phyloP scores from a whole-genome alignment of 345 rosid species.

The Syzygium jambos region DNA sequence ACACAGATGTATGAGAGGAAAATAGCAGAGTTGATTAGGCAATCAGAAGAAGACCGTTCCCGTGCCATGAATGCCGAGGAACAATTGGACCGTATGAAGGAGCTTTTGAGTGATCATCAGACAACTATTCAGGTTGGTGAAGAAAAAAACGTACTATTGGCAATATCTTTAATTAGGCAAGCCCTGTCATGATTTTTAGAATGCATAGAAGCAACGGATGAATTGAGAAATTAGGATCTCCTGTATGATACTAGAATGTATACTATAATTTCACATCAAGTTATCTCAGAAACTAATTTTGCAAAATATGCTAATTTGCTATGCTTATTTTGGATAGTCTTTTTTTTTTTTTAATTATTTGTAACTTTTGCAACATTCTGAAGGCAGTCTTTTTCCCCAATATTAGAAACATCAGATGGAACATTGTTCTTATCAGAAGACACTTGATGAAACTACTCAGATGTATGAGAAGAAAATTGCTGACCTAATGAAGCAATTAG shows the following conservation, averaged over 20 bases:
- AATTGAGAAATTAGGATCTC: background rate
- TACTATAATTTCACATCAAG: background rate
- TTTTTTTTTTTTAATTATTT: background rate
- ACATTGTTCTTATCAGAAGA: conserved; percentile 50
- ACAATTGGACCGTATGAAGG: conserved; percentile 37
- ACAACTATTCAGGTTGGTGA: conserved; percentile 59
- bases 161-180: background rate
- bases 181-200: background rate
- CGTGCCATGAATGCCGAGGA: conserved; percentile 30
- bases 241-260: background rate
- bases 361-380: background rate
- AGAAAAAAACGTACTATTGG: background rate
- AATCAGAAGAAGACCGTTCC: conserved; percentile 42
- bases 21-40: conserved; percentile 51
- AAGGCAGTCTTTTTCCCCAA: background rate
- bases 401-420: conserved; percentile 49
- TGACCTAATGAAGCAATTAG: conserved; percentile 49
- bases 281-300: background rate
- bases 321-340: background rate
- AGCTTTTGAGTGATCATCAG: conserved; percentile 41
- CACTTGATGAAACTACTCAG: too few species aligned
- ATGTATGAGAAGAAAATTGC: conserved; percentile 60
- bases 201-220: background rate
- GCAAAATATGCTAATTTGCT: background rate
- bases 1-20: conserved; percentile 76